Evolutionary conservation across 2,329 filamentous ascomycete genomes (phyloP), one percentile per base, ranked within the genome.

Genomic region (Colletotrichum sojae): DNA sequence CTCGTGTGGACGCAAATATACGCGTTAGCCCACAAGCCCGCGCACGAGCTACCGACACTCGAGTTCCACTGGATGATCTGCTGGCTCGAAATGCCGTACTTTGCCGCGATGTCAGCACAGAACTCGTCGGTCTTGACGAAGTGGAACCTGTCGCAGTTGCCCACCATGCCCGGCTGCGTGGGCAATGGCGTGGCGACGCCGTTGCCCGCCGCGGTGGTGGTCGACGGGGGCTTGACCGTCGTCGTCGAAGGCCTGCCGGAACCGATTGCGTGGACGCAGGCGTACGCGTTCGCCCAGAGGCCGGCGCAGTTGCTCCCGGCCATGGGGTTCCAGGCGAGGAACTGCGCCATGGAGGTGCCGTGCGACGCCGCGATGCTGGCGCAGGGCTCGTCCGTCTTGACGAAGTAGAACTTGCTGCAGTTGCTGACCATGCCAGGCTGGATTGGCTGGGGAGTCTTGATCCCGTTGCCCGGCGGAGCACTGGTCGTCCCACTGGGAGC

Each of bases 371-470:
- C 51, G 12, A 72, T 66, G 9, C 6, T 20, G 22, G 53, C 55
- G 54, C 73, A 73, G 1, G 45, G 61, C 43, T 70, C 62, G 5
- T 58, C 58, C 6, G 36, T 16, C 20, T 57, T 36, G 8, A 71
- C 58, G 1, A 54, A 46, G 46, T 74, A 59, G 52, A 72, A 74
- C 27, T 48, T 69, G 46, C 71, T 72, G 67, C 72, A 74, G 51
- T 60, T 70, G 10, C 15, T 20, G 9, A 62, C 55, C 65, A 74
- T 73, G 43, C 63, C 57, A 9, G 6, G 3, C 63, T 70, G 67
- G 9, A 51, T 63, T 6, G 71, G 69, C 16, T 15, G 39, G 12
- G 71, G 69, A 13, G 72, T 73, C 6, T 16, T 16, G 53, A 72
- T 55, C 22, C 69, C 69, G 27, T 72, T 66, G 48, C 40, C 64